Conservation (phyloP, 2,329 filamentous ascomycete genomes). For the Rhynchosporium graminicola region DNA sequence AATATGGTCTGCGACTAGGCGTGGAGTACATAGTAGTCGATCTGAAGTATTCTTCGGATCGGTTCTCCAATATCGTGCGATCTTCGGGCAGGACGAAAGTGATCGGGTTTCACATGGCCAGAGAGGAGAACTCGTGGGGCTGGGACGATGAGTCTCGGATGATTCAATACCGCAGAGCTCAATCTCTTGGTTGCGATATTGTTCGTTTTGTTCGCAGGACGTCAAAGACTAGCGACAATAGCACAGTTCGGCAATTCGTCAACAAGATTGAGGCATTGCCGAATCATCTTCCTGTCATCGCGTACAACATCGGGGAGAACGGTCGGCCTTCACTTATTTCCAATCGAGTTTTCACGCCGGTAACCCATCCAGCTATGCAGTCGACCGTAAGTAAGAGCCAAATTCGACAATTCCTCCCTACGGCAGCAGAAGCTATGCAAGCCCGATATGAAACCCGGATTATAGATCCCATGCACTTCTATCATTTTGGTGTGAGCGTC, state of each 20-base stretch:
- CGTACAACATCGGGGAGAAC: conserved; percentile 56
- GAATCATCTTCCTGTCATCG: conserved; percentile 45
- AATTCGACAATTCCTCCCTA: conserved; percentile 43
- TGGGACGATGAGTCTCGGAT: conserved; percentile 54
- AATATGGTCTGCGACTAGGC: conserved; percentile 64
- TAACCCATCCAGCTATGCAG: conserved; percentile 56
- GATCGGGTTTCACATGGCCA: conserved; percentile 51
- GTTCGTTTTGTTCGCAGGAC: conserved; percentile 57
- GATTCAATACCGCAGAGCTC: conserved; percentile 52
- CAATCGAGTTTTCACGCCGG: conserved; percentile 58
- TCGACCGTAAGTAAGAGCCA: conserved; percentile 49
- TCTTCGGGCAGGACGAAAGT: conserved; percentile 54
- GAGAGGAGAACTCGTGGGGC: conserved; percentile 38
- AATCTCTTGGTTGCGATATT: conserved; percentile 54
- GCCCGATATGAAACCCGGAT: conserved; percentile 65
- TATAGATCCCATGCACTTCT: conserved; percentile 69
- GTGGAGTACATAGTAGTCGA: conserved; percentile 62
- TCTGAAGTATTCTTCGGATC: conserved; percentile 52
- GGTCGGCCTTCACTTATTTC: conserved; percentile 57
- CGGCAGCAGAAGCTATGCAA: conserved; percentile 62
- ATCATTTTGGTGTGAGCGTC: conserved; percentile 72
- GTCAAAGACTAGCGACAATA: conserved; percentile 52
- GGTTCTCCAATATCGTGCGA: conserved; percentile 48
- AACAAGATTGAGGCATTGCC: conserved; percentile 34
- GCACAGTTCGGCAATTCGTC: conserved; percentile 38